These are phyloP conservation scores for Pichia manshurica DNA, from an alignment of 805 yeast species.

Conservation along the genomic window DNA sequence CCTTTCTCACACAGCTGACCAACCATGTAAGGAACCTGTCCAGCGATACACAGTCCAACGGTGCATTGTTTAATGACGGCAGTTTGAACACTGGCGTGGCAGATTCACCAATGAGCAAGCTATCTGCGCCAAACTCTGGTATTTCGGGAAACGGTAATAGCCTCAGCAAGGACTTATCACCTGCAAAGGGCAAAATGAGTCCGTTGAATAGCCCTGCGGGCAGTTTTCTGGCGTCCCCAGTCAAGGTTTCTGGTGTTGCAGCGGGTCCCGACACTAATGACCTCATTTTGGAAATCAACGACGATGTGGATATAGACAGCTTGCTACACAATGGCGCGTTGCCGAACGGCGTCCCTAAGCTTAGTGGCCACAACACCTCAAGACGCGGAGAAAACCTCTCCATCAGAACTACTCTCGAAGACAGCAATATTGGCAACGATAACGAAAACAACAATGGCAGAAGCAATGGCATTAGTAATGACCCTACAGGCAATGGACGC, in stretches of 20 bases:
- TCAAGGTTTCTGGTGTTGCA: slow-evolving; percentile 10
- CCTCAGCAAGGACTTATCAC: background rate
- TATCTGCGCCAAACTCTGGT: no score
- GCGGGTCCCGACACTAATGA: slow-evolving; percentile 2
- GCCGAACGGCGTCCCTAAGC: background rate
- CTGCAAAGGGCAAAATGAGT: slow-evolving; percentile 7
- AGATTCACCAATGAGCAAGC: no score
- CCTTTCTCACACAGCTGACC: slow-evolving; percentile 1
- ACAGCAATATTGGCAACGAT: background rate
- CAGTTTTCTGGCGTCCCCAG: slow-evolving; percentile 1
- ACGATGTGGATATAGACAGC: background rate
- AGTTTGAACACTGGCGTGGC: no score
- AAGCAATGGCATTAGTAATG: background rate
- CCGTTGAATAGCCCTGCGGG: slow-evolving; percentile 4
- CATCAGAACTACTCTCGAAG: background rate
- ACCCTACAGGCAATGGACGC: background rate
- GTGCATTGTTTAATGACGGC: no score
- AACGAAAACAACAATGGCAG: background rate
- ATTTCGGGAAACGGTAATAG: background rate
- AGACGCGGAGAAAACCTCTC: background rate
- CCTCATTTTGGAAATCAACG: slow-evolving; percentile 4
- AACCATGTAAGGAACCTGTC: slow-evolving; percentile 1
- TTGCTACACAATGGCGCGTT: background rate
- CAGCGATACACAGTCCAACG: background rate
- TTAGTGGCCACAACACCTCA: background rate